These are phyloP conservation scores for Acanthamoeba triangularis DNA, from an alignment of 208 protist genomes.

Conservation along the genomic window DNA sequence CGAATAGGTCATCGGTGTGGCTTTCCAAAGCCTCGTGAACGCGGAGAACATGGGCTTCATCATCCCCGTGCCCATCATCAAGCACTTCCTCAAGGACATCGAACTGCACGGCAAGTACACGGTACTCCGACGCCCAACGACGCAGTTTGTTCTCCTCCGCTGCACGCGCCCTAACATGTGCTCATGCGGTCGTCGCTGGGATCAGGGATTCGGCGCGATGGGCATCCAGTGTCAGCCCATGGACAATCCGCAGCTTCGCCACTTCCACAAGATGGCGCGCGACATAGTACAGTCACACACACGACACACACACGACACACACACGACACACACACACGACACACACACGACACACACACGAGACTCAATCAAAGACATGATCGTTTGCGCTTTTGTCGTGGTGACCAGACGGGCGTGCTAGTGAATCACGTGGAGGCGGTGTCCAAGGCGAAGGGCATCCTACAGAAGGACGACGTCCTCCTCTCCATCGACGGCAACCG, in stretches of 20 bases:
- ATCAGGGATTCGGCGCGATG: conserved; percentile 77
- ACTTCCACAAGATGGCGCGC: conserved; percentile 71
- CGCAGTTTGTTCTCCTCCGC: not conserved
- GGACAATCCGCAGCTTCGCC: conserved; percentile 77
- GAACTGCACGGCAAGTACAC: conserved; percentile 73
- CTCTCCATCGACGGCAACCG: conserved; percentile 78
- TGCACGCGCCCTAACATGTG: not conserved
- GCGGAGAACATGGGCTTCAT: conserved; percentile 89
- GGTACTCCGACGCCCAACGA: conserved; percentile 38
- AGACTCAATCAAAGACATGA: not conserved
- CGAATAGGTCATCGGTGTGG: conserved; percentile 83
- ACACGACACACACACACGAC: not conserved
- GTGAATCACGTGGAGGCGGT: conserved; percentile 64
- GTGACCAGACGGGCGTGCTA: conserved; percentile 80
- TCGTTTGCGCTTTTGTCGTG: not conserved
- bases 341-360: not conserved
- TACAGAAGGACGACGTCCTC: conserved; percentile 83
- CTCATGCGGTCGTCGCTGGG: no score
- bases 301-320: not conserved
- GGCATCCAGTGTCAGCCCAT: conserved; percentile 78
- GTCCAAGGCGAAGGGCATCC: conserved; percentile 58
- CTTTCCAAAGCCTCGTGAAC: conserved; percentile 83
- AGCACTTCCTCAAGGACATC: conserved; percentile 82
- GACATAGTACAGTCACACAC: conserved; percentile 18
- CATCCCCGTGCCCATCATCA: conserved; percentile 86